These are phyloP conservation scores for Lycium ferocissimum DNA, from an alignment of 257 asterid species.

Conservation along the genomic window DNA sequence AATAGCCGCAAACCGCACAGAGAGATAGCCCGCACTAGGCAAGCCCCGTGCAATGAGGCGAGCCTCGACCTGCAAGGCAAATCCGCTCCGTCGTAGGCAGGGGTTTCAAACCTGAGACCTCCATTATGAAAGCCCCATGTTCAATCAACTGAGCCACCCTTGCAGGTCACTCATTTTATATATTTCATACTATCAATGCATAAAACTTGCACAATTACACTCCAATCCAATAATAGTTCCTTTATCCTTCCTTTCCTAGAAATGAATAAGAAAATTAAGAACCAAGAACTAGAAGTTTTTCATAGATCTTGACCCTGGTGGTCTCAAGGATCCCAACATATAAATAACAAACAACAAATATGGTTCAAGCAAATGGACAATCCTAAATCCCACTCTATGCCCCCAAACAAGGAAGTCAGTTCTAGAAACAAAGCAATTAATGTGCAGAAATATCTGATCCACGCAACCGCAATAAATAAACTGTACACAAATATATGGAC, in stretches of 20 bases:
- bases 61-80: too few relatives aligned
- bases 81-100: too few relatives aligned
- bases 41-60: too few relatives aligned
- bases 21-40: too few relatives aligned
- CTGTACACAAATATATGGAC: too few relatives aligned
- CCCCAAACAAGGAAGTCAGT: slow-evolving; percentile 9
- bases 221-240: neutral
- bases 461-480: neutral
- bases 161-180: neutral
- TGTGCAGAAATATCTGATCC: neutral
- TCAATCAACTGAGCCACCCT: too few relatives aligned
- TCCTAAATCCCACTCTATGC: neutral
- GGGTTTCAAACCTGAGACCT: too few relatives aligned
- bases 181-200: neutral
- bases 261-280: neutral
- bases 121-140: too few relatives aligned
- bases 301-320: neutral
- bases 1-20: too few relatives aligned
- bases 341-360: neutral
- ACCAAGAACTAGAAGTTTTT: neutral
- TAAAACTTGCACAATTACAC: neutral
- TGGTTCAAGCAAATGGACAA: neutral
- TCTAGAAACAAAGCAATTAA: neutral
- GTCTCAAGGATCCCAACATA: slow-evolving; percentile 1
- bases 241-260: neutral